Conservation (phyloP, 305 asterid genomes). For the Solanum hybrid region DNA sequence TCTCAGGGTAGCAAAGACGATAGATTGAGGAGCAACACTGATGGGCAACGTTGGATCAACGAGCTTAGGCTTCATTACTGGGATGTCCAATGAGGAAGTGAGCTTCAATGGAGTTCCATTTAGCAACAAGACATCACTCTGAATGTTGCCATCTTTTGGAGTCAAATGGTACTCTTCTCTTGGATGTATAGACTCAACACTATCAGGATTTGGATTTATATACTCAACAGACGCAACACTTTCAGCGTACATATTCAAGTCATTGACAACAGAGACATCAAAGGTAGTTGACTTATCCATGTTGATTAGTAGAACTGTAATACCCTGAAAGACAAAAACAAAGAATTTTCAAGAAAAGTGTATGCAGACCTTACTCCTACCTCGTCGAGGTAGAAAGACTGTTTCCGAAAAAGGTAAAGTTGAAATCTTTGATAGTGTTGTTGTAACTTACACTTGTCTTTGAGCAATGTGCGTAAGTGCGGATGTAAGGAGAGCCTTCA, state of each 20-base stretch:
- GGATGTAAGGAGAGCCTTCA: conserved; percentile 41
- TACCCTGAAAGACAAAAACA: conserved; percentile 9
- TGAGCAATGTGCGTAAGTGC: conserved; percentile 63
- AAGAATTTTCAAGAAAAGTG: background rate
- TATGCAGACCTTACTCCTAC: background rate
- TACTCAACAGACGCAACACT: background rate
- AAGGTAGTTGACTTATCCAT: conserved; percentile 58
- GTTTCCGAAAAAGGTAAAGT: background rate
- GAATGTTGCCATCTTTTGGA: conserved; percentile 54
- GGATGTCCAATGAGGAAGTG: conserved; percentile 45
- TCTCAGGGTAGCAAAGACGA: conserved; percentile 39
- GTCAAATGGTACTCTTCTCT: conserved; percentile 76
- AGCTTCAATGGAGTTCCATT: conserved; percentile 58
- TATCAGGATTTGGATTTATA: background rate
- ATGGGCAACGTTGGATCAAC: conserved; percentile 39
- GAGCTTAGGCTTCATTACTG: conserved; percentile 33
- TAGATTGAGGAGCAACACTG: conserved; percentile 36
- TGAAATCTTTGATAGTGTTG: background rate
- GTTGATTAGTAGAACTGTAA: conserved; percentile 56
- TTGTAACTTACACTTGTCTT: conserved; percentile 31
- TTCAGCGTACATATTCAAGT: conserved; percentile 14
- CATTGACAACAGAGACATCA: conserved; percentile 29
- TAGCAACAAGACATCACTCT: conserved; percentile 51
- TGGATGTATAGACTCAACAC: background rate
- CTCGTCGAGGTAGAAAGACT: background rate